Base-by-base conservation (phyloP, 805 yeast genomes). In the Cyberlindnera sargentensis region DNA sequence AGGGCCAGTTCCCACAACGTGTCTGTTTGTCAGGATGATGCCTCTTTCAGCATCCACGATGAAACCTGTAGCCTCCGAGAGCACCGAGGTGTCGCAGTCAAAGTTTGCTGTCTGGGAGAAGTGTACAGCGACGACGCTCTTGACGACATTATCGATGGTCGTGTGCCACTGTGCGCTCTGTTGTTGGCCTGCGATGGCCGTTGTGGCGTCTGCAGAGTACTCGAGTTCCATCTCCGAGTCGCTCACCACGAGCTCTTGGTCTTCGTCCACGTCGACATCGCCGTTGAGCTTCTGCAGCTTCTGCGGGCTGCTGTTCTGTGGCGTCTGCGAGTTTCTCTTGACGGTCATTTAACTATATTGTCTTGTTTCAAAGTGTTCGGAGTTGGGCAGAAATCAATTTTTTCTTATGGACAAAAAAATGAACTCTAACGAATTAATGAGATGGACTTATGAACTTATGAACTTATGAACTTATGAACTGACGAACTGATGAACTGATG, bases 1-100 rank as follows among this genome's bases (percentile, higher is more conserved):
- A 1, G 96, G 96, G 15, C 96, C 96, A 0, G 96, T 89, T 2
- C 96, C 95, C 35, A 89, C 96, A 39, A 90, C 97, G 58, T 90
- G 97, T 58, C 96, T 75, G 65, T 90, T 90, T 8, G 97, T 90
- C 60, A 90, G 71, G 48, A 90, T 88, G 46, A 89, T 76, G 11
- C 97, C 97, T 26, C 78, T 64, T 43, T 75, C 70, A 3, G 91
- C 73, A 61, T 90, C 97, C 8, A 90, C 96, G 5, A 90, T 88
- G 62, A 90, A 90, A 2, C 97, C 97, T 1, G 96, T 87, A n/a
- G 96, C 97, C 62, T 90, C 95, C 42, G 86, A 78, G 27, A 83
- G 87, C 36, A 82, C 63, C 1, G 95, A 82, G 3, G 79, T 65
- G 53, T 90, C 97, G 33, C 93, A 82, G 56, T 90, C 97, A 59